Conservation (phyloP, 768 basidiomycete genomes). For the Russula sp. region DNA sequence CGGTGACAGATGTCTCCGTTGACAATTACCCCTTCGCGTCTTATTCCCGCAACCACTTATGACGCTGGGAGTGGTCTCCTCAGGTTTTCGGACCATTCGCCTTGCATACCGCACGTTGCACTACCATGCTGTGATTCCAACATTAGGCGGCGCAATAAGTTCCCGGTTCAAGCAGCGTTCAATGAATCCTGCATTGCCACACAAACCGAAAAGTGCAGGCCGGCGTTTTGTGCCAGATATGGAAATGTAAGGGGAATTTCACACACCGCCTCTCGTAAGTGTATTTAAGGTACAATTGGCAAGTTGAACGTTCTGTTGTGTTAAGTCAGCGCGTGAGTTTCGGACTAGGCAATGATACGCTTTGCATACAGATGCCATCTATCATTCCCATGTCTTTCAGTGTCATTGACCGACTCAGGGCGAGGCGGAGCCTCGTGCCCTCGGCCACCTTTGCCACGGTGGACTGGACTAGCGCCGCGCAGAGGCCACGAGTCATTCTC, state of each 20-base stretch:
- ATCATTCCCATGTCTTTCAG: neutral
- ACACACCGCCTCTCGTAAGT: slow-evolving; percentile 16
- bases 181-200: slow-evolving; percentile 3
- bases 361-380: neutral
- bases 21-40: slow-evolving; percentile 1
- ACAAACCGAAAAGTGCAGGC: neutral
- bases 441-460: neutral
- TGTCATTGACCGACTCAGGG: neutral
- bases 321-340: neutral
- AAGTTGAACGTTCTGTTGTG: neutral
- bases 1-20: slow-evolving; percentile 11
- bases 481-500: neutral
- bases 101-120: neutral
- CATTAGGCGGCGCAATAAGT: neutral
- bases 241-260: neutral
- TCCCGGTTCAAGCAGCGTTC: neutral
- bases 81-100: neutral
- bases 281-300: neutral
- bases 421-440: neutral
- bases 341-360: neutral
- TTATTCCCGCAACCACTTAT: slow-evolving; percentile 4
- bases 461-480: slow-evolving; percentile 5
- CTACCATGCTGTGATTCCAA: neutral
- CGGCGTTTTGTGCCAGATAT: slow-evolving; percentile 10
- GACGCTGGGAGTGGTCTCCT: neutral